Conservation (phyloP, 805 yeast genomes). For the Schwanniomyces pseudopolymorphus region DNA sequence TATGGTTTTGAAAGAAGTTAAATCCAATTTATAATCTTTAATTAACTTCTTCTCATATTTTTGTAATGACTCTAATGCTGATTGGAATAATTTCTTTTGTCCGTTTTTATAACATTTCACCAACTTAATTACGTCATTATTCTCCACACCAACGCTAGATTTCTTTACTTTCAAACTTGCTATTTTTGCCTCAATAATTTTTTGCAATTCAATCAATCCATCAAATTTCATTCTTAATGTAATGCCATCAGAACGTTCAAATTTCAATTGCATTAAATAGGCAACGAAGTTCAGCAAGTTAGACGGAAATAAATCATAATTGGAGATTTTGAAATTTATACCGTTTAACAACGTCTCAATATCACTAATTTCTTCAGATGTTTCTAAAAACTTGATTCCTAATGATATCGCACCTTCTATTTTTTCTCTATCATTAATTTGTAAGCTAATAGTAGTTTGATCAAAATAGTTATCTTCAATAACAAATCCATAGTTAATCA, state of each 20-base stretch:
- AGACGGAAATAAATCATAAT: background rate
- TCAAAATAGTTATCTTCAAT: constrained; percentile 4
- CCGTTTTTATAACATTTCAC: constrained; percentile 4
- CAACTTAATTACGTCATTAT: background rate
- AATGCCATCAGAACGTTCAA: constrained; percentile 3
- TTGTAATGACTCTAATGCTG: constrained; percentile 5
- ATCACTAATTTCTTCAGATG: background rate
- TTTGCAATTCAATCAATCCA: constrained; percentile 2
- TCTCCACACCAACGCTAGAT: background rate
- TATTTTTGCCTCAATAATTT: constrained; percentile 3
- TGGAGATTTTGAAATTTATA: constrained; percentile 4
- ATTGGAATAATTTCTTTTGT: constrained; percentile 6
- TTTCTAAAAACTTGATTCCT: constrained; percentile 2
- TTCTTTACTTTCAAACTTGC: background rate
- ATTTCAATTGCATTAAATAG: constrained; percentile 3
- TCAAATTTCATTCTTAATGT: constrained; percentile 7
- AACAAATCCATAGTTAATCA: constrained; percentile 8
- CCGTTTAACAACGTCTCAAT: constrained; percentile 2
- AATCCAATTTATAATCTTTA: background rate
- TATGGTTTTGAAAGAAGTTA: constrained; percentile 6
- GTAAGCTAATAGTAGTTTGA: constrained; percentile 5
- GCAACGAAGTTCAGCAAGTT: constrained; percentile 8
- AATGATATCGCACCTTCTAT: constrained; percentile 2
- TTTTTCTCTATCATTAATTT: constrained; percentile 2
- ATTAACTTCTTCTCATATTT: constrained; percentile 5